Percentiles rank a stretch among this genome's conserved stretches.
phyloP scores from a whole-genome alignment of 2,329 filamentous ascomycete species.

The Mollisiaceae sp. region DNA sequence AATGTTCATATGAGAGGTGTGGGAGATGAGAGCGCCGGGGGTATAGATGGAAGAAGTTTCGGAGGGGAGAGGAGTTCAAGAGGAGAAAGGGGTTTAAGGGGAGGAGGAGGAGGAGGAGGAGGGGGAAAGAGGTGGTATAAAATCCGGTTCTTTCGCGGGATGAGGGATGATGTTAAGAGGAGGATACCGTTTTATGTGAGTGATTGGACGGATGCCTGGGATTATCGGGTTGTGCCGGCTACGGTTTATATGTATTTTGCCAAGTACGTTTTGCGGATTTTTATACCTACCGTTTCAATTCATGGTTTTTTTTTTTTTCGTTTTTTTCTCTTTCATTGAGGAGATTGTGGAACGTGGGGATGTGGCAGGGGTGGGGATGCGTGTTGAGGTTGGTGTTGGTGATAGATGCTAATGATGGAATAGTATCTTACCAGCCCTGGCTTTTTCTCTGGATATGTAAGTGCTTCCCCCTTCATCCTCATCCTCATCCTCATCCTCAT shows the following conservation, averaged over 20 bases:
- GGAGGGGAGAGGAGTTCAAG: too few species aligned
- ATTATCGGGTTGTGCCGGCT: constrained; percentile 85
- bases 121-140: constrained; percentile 67
- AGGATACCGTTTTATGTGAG: constrained; percentile 78
- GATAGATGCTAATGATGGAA: not conserved
- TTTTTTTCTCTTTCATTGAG: too few species aligned
- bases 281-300: too few species aligned
- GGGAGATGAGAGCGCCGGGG: too few species aligned
- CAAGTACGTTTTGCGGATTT: too few species aligned
- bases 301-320: too few species aligned
- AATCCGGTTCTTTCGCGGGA: constrained; percentile 76
- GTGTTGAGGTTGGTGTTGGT: not conserved
- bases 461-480: constrained; percentile 12
- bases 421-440: constrained; percentile 84
- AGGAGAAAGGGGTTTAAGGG: constrained; percentile 18
- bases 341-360: not conserved
- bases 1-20: too few species aligned
- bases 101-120: constrained; percentile 27
- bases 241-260: constrained; percentile 96
- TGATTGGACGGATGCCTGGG: constrained; percentile 88
- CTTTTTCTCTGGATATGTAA: constrained; percentile 87
- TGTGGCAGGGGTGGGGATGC: constrained; percentile 12
- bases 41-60: too few species aligned
- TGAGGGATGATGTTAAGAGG: constrained; percentile 77
- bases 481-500: not conserved